phyloP scores from a whole-genome alignment of 2,329 filamentous ascomycete genomes.

The Pestalotiopsis fici region DNA sequence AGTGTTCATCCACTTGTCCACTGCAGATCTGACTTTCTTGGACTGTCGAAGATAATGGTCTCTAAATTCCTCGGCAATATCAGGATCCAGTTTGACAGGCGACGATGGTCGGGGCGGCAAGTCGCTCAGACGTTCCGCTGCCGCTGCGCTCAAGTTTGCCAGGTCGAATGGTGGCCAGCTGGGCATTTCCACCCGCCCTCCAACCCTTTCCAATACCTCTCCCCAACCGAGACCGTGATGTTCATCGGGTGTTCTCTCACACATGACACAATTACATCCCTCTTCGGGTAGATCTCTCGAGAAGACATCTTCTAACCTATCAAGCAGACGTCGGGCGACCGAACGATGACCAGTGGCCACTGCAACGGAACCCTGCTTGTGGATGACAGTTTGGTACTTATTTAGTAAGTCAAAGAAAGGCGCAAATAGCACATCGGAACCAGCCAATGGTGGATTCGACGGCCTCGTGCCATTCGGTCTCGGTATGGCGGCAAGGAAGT shows the following conservation, averaged over 20 bases:
- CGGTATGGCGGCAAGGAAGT: conserved; percentile 68
- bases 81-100: conserved; percentile 79
- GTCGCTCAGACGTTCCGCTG: conserved; percentile 65
- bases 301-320: conserved; percentile 92
- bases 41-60: conserved; percentile 92
- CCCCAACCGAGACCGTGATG: conserved; percentile 86
- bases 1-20: conserved; percentile 85
- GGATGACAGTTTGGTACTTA: conserved; percentile 80
- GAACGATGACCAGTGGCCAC: conserved; percentile 95
- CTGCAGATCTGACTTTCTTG: conserved; percentile 87
- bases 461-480: conserved; percentile 56
- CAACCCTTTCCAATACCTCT: conserved; percentile 90
- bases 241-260: conserved; percentile 62
- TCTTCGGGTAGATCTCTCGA: conserved; percentile 86
- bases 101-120: conserved; percentile 57
- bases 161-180: conserved; percentile 87
- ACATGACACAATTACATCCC: conserved; percentile 85
- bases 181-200: conserved; percentile 82
- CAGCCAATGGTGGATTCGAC: conserved; percentile 64
- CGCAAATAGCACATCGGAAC: conserved; percentile 75
- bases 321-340: conserved; percentile 85
- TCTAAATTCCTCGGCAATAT: conserved; percentile 90
- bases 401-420: conserved; percentile 83
- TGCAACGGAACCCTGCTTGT: conserved; percentile 84
- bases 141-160: conserved; percentile 60